These are phyloP conservation scores for Aspergillus sp. DNA, from an alignment of 2,329 filamentous ascomycete genomes.

Conservation along the genomic window DNA sequence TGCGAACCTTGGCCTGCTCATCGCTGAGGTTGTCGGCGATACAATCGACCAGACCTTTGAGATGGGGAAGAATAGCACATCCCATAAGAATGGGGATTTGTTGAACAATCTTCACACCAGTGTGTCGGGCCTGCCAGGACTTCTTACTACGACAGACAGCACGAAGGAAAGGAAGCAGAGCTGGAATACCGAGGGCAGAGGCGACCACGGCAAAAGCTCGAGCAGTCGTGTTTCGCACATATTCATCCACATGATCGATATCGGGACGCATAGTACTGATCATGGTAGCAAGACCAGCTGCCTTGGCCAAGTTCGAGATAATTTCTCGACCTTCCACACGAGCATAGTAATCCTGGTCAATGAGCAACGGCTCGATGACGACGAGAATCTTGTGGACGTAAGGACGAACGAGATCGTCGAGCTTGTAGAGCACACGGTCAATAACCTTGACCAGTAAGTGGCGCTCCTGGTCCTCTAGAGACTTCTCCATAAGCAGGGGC, in stretches of 20 bases:
- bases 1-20: slow-evolving; percentile 96
- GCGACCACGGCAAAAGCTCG: slow-evolving; percentile 96
- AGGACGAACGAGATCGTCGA: slow-evolving; percentile 92
- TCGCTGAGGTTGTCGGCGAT: slow-evolving; percentile 95
- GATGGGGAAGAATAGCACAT: slow-evolving; percentile 89
- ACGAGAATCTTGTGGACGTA: slow-evolving; percentile 98
- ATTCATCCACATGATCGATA: slow-evolving; percentile 97
- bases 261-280: slow-evolving; percentile 99
- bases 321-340: slow-evolving; percentile 98
- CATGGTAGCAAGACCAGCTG: slow-evolving; percentile 95
- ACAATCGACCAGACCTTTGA: slow-evolving; percentile 94
- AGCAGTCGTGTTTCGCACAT: slow-evolving; percentile 96
- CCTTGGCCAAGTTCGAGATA: slow-evolving; percentile 96
- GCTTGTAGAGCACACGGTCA: slow-evolving; percentile 95
- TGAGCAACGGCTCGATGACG: slow-evolving; percentile 97
- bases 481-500: slow-evolving; percentile 96
- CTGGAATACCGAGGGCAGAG: slow-evolving; percentile 91
- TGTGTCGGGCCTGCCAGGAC: slow-evolving; percentile 97
- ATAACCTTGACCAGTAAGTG: slow-evolving; percentile 99
- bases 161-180: slow-evolving; percentile 88
- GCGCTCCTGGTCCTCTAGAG: slow-evolving; percentile 93
- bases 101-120: slow-evolving; percentile 98
- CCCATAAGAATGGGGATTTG: slow-evolving; percentile 99
- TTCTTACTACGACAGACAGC: slow-evolving; percentile 98
- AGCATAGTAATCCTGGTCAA: slow-evolving; percentile 99